Evolutionary conservation across 164 flowering plant genomes (phyloP).

Genomic region (Chimonanthus praecox): DNA sequence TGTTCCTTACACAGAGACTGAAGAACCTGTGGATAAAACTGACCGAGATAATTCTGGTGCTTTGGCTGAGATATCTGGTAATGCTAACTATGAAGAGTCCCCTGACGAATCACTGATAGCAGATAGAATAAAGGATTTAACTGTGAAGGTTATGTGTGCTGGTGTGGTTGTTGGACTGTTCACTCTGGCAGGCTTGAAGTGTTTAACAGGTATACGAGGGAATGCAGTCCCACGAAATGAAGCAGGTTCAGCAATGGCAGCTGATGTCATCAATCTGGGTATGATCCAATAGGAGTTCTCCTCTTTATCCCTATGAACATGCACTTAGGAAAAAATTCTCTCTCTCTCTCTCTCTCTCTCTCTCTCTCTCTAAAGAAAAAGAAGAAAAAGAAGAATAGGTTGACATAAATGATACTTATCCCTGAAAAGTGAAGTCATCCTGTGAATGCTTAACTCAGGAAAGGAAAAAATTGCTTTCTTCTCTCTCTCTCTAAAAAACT

Average conservation of each 20-base stretch:
- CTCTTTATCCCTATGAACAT: too few species aligned
- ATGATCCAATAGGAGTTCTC: constrained; percentile 22
- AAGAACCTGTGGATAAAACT: constrained; percentile 18
- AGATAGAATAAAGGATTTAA: constrained; percentile 66
- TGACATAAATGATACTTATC: background rate
- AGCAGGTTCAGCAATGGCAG: constrained; percentile 45
- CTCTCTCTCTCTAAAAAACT: too few species aligned
- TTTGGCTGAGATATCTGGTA: constrained; percentile 25
- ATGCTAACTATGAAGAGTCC: constrained; percentile 21
- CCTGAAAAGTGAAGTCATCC: too few species aligned
- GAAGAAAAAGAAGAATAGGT: background rate
- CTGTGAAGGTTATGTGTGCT: constrained; percentile 69
- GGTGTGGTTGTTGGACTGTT: constrained; percentile 65
- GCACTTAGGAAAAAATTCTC: too few species aligned
- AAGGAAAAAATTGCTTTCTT: too few species aligned
- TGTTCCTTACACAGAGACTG: constrained; percentile 21
- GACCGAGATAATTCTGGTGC: constrained; percentile 25
- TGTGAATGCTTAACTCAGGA: too few species aligned
- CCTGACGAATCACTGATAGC: constrained; percentile 46
- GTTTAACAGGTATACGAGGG: constrained; percentile 37
- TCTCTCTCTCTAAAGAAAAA: too few species aligned
- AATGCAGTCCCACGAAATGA: constrained; percentile 31
- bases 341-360: background rate
- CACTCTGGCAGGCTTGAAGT: constrained; percentile 59
- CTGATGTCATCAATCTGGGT: constrained; percentile 64